Conservation (phyloP, 306 rosid species). For the Fagus crenata region DNA sequence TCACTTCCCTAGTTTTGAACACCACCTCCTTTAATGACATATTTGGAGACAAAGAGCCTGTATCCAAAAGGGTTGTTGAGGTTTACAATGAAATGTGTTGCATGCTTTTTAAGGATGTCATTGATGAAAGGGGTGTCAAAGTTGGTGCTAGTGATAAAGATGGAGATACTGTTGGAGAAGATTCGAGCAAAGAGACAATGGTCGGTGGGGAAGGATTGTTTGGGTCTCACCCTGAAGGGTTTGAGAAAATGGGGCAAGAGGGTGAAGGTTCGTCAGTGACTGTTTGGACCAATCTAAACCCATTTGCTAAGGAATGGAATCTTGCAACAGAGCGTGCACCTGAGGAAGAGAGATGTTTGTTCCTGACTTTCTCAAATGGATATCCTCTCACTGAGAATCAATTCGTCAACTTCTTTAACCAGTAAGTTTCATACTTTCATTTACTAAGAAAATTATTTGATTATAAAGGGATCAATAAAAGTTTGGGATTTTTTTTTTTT, state of each 20-base stretch:
- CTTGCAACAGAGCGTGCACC: neutral
- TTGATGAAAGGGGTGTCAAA: neutral
- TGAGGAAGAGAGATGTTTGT: slow-evolving; percentile 14
- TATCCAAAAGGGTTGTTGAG: neutral
- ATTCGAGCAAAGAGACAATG: neutral
- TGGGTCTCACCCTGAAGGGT: no score
- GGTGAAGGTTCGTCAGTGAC: no score
- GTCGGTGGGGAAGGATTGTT: neutral
- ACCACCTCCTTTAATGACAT: neutral
- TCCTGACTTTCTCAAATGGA: slow-evolving; percentile 12
- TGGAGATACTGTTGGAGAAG: neutral
- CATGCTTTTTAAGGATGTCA: neutral
- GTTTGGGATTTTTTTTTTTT: neutral
- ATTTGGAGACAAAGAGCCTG: neutral
- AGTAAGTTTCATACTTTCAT: neutral
- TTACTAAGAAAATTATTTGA: no score
- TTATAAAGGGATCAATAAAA: no score
- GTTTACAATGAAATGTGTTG: neutral
- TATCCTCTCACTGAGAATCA: neutral
- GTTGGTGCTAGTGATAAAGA: neutral
- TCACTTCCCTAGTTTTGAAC: neutral
- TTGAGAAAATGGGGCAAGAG: no score
- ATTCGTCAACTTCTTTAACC: slow-evolving; percentile 1
- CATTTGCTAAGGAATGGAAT: slow-evolving; percentile 5
- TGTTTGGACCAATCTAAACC: neutral